Base-by-base conservation (phyloP, 1,284 basidiomycete genomes). In the Volvariella volvacea region DNA sequence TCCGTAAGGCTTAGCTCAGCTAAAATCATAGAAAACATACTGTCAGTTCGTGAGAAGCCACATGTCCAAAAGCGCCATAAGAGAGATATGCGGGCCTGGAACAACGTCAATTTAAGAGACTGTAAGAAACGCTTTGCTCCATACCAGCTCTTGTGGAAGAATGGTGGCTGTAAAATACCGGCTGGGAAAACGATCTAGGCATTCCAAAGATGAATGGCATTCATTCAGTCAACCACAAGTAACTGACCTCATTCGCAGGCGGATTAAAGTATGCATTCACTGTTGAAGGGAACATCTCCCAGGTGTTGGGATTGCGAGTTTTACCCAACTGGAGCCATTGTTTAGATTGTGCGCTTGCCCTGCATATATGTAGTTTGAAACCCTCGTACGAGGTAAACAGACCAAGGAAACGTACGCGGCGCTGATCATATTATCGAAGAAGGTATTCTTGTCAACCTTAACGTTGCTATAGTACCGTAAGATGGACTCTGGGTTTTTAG, bases 121-220 rank as follows among this genome's bases (percentile, higher is more conserved):
- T 30, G 33, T 31, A 14, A n/a, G 22, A 38, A 46, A 44, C n/a
- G n/a, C n/a, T 55, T 28, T 9, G 25, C 36, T 16, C 33, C 48
- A 34, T 68, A 88, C 91, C 92, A 96, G 47, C 81, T 70, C 45
- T 79, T 70, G 10, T 79, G 79, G 73, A 96, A 98, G 78, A 95
- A 98, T 0, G 93, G 93, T 2, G 89, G 83, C 55, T 88, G 91
- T 34, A 98, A 67, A 57, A 98, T 94, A 32, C 95, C 95, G 12
- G 95, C 95, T 3, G 95, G 94, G 73, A 99, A 97, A 14, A 94
- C 91, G 47, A 97, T 95, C 83, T 95, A 66, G 44, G 52, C 14
- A 52, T 30, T 51, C n/a, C 19, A 28, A 28, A 55, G 10, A n/a
- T 16, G 36, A 45, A 21, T 42, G 6, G 8, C 6, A 6, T 36